These are phyloP conservation scores for Aeschynomene evenia DNA, from an alignment of 306 rosid genomes.

Conservation along the genomic window DNA sequence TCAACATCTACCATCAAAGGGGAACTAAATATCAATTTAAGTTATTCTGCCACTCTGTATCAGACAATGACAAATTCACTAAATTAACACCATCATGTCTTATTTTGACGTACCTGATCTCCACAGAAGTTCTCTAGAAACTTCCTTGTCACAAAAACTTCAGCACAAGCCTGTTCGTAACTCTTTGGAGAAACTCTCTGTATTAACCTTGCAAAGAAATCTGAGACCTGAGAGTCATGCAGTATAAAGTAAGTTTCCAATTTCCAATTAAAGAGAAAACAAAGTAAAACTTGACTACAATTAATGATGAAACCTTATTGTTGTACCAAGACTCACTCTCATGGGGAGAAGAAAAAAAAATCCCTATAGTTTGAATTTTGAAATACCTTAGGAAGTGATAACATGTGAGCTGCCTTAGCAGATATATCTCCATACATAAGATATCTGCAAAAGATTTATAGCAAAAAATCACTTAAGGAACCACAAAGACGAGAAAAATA, in stretches of 20 bases:
- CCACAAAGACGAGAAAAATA: constrained; percentile 5
- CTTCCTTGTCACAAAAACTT: constrained; percentile 81
- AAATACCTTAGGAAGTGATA: constrained; percentile 81
- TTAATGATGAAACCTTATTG: not conserved
- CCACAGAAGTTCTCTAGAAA: constrained; percentile 88
- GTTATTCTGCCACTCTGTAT: not conserved
- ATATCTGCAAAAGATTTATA: constrained; percentile 56
- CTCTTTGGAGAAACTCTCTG: constrained; percentile 98
- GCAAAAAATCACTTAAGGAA: constrained; percentile 16
- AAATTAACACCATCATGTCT: constrained; percentile 15
- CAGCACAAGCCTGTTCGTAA: constrained; percentile 84
- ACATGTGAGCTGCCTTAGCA: constrained; percentile 84
- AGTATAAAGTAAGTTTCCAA: constrained; percentile 1
- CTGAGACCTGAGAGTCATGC: constrained; percentile 58
- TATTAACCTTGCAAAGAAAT: constrained; percentile 86
- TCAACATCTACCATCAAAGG: not conserved
- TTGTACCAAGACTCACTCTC: no score
- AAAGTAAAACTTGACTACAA: not conserved
- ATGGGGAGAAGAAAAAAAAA: not conserved
- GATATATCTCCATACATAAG: constrained; percentile 81
- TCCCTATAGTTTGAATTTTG: not conserved
- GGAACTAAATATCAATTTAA: not conserved
- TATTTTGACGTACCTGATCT: constrained; percentile 70
- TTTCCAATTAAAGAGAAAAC: constrained; percentile 15
- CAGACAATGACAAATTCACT: constrained; percentile 13